These are phyloP conservation scores for Pythium guiyangense DNA, from an alignment of 352 stramenopile species.

Conservation along the genomic window DNA sequence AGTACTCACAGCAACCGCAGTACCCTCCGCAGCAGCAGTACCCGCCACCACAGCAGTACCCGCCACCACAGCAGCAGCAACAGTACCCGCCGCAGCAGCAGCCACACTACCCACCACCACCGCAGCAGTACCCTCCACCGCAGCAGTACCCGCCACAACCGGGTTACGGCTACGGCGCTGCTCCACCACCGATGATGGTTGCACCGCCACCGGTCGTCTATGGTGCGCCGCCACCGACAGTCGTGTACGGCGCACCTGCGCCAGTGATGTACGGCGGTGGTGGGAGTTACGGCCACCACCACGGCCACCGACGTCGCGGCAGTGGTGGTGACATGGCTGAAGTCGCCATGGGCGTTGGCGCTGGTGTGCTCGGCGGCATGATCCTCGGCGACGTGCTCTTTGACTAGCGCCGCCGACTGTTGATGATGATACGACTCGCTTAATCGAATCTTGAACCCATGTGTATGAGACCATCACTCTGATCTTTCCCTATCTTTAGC, in stretches of 20 bases:
- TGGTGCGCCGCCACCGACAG: constrained; percentile 21
- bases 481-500: too few species aligned
- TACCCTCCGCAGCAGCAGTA: constrained; percentile 33
- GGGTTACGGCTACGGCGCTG: constrained; percentile 13
- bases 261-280: constrained; percentile 12
- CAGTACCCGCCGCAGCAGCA: constrained; percentile 8
- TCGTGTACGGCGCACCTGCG: constrained; percentile 17
- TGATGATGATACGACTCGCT: too few species aligned
- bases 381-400: constrained; percentile 74
- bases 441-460: too few species aligned
- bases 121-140: too few species aligned
- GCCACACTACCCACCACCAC: constrained; percentile 7
- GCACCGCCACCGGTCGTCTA: constrained; percentile 24
- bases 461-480: too few species aligned
- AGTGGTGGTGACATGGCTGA: constrained; percentile 23
- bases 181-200: constrained; percentile 18
- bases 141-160: constrained; percentile 7
- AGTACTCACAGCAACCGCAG: constrained; percentile 12
- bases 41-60: constrained; percentile 20
- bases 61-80: constrained; percentile 10
- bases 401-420: too few species aligned
- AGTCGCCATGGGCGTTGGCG: constrained; percentile 68
- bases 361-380: constrained; percentile 67
- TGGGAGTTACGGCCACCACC: constrained; percentile 16
- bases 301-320: constrained; percentile 20